Percentiles rank a stretch among this genome's conserved stretches.
Evolutionary conservation across 257 asterid genomes (phyloP).

Genomic region (Solanum raphanifolium): DNA sequence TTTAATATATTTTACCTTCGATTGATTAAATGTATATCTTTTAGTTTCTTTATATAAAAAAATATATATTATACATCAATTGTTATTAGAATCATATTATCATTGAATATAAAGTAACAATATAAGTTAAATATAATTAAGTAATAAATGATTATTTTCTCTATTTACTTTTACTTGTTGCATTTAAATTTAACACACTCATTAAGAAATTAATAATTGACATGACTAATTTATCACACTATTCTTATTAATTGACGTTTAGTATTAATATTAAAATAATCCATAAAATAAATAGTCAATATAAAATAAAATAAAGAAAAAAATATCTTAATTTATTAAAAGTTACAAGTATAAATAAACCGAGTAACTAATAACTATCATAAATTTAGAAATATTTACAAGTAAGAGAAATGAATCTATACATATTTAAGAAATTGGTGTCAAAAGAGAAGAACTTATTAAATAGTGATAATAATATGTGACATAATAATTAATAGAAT

Average conservation of each 20-base stretch:
- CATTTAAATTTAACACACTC: too few relatives aligned
- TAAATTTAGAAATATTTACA: neutral
- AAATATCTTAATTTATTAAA: too few relatives aligned
- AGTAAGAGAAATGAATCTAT: neutral
- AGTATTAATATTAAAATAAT: too few relatives aligned
- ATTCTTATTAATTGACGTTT: fast-evolving
- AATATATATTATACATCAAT: neutral
- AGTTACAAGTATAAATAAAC: too few relatives aligned
- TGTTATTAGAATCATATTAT: neutral
- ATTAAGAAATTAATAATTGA: too few relatives aligned
- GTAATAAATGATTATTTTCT: too few relatives aligned
- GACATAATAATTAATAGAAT: neutral
- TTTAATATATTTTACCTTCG: neutral
- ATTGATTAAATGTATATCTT: neutral
- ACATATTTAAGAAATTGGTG: neutral
- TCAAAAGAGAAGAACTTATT: neutral
- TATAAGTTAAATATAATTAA: neutral
- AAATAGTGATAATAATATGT: neutral
- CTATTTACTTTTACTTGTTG: too few relatives aligned
- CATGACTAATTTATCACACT: too few relatives aligned
- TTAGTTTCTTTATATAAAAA: neutral
- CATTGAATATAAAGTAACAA: neutral
- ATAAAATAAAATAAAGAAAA: too few relatives aligned
- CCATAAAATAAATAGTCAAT: too few relatives aligned
- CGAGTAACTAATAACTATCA: neutral